phyloP scores from a whole-genome alignment of 1,139 yeast genomes.

The Sugiyamaella novakii region DNA sequence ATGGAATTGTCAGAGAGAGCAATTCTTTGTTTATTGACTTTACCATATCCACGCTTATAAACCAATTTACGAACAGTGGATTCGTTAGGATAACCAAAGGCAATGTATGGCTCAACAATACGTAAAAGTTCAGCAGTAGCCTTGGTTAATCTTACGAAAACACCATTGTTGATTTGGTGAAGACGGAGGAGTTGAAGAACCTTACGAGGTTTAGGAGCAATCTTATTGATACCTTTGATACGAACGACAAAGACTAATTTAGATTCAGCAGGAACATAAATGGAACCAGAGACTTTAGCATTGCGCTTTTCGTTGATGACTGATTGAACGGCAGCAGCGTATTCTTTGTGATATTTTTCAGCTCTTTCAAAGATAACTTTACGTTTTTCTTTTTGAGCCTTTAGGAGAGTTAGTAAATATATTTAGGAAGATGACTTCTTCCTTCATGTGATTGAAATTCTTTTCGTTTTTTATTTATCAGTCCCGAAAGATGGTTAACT shows the following conservation, averaged over 20 bases:
- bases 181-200: slow-evolving; percentile 97
- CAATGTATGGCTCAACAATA: slow-evolving; percentile 98
- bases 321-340: slow-evolving; percentile 93
- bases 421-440: slow-evolving; percentile 28
- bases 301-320: slow-evolving; percentile 91
- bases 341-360: slow-evolving; percentile 97
- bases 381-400: slow-evolving; percentile 77
- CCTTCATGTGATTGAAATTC: neutral
- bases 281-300: slow-evolving; percentile 87
- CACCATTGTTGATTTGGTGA: slow-evolving; percentile 98
- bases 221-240: slow-evolving; percentile 99
- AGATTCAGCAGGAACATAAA: slow-evolving; percentile 96
- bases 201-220: slow-evolving; percentile 99
- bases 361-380: slow-evolving; percentile 95
- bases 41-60: slow-evolving; percentile 99
- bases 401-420: neutral
- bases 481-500: slow-evolving; percentile 99
- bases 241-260: slow-evolving; percentile 96
- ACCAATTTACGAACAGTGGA: slow-evolving; percentile 94
- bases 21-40: slow-evolving; percentile 98
- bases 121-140: slow-evolving; percentile 96
- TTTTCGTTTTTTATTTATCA: slow-evolving; percentile 48
- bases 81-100: slow-evolving; percentile 99
- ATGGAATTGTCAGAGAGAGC: slow-evolving; percentile 92
- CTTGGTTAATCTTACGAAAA: slow-evolving; percentile 96